Conservation (phyloP, 768 basidiomycete species). For the Suillus lakei region DNA sequence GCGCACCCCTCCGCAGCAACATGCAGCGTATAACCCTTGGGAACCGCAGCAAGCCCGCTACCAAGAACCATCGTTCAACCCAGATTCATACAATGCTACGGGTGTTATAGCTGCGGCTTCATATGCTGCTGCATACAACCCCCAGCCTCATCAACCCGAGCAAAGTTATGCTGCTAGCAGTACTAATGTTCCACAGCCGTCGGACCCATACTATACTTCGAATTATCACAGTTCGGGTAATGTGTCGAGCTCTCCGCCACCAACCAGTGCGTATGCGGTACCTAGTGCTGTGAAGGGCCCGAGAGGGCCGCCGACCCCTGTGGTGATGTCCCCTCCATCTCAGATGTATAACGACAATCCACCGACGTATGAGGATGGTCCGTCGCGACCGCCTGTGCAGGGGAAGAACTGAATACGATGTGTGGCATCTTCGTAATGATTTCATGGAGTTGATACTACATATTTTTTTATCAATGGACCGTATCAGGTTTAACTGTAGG, state of each 20-base stretch:
- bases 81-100: conserved; percentile 46
- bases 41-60: conserved; percentile 17
- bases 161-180: conserved; percentile 55
- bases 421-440: not conserved
- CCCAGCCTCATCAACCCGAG: conserved; percentile 37
- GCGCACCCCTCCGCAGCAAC: conserved; percentile 55
- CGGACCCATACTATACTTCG: conserved; percentile 34
- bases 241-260: conserved; percentile 38
- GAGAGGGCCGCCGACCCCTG: conserved; percentile 36
- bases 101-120: conserved; percentile 18
- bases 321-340: conserved; percentile 28
- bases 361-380: conserved; percentile 66
- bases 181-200: conserved; percentile 41
- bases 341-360: conserved; percentile 55
- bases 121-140: conserved; percentile 19
- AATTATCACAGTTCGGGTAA: conserved; percentile 23
- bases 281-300: conserved; percentile 51
- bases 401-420: conserved; percentile 45
- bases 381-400: conserved; percentile 50
- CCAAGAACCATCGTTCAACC: conserved; percentile 37
- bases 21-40: conserved; percentile 41
- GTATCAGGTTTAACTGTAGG: conserved; percentile 18
- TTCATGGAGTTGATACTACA: not conserved
- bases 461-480: conserved; percentile 21
- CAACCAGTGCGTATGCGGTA: conserved; percentile 34